Percentiles rank a stretch among this genome's conserved stretches.
phyloP scores from a whole-genome alignment of 176 grass and related monocot species.

The Cymbopogon citratus region DNA sequence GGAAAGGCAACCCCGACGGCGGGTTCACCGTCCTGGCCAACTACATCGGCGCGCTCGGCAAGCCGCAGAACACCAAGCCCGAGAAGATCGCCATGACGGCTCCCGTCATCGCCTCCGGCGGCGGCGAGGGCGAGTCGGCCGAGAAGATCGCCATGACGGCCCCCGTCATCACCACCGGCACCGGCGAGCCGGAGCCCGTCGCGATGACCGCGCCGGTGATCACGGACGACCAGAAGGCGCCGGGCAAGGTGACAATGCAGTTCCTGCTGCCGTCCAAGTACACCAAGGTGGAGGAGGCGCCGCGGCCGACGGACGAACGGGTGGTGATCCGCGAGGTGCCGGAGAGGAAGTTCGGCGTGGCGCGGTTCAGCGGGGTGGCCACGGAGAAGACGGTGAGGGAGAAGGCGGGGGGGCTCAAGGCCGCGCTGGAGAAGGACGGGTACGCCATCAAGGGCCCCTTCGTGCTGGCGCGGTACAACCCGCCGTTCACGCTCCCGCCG shows the following conservation, averaged over 20 bases:
- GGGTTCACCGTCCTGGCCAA: constrained; percentile 74
- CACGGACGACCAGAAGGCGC: constrained; percentile 26
- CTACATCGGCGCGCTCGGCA: constrained; percentile 87
- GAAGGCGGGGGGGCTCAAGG: constrained; percentile 61
- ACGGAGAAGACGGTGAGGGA: constrained; percentile 57
- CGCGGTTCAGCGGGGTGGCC: constrained; percentile 67
- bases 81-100: constrained; percentile 88
- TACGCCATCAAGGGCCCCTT: constrained; percentile 43
- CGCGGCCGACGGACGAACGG: constrained; percentile 66
- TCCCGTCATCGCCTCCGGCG: constrained; percentile 56
- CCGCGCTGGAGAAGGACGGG: constrained; percentile 68
- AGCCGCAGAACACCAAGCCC: constrained; percentile 67
- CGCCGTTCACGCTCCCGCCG: constrained; percentile 83
- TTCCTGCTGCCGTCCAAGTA: constrained; percentile 89
- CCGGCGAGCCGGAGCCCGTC: constrained; percentile 46
- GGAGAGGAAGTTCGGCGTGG: constrained; percentile 67
- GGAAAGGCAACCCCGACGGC: constrained; percentile 57
- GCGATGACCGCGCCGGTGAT: constrained; percentile 79
- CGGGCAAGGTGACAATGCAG: constrained; percentile 60
- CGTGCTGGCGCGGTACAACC: constrained; percentile 81
- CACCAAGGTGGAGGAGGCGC: constrained; percentile 57
- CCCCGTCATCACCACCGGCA: constrained; percentile 56
- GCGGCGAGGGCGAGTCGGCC: neutral
- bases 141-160: constrained; percentile 83
- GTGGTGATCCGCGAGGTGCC: constrained; percentile 61